Base-by-base conservation (phyloP, 352 stramenopile genomes). In the Blastocystis sp. region DNA sequence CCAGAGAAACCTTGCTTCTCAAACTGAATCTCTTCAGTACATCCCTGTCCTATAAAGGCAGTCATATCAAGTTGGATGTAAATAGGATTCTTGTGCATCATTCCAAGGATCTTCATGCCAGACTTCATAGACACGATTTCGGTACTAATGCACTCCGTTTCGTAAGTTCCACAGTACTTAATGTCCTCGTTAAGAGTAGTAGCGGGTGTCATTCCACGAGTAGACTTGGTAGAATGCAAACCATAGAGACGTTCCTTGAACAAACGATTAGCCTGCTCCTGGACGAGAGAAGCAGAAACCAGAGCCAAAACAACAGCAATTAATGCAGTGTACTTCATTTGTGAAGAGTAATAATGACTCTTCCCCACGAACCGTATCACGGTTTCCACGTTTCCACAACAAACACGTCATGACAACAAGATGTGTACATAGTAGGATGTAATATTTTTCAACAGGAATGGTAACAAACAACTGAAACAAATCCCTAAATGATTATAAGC, bases 71-170 rank as follows among this genome's bases (percentile, higher is more conserved):
- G 44, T n/a, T 11, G 11, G 2, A 84, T 17, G 33, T 84, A 84
- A 22, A 84, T 60, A 24, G 73, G 73, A 40, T 84, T 68, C 44
- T 84, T 66, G 53, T 84, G 73, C 73, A 84, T 84, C 73, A 84
- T 84, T 13, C 73, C 73, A 30, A 84, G 73, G 24, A 84, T 24
- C 73, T 84, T 84, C n/a, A 84, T 69, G 27, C 15, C 33, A 7
- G 35, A n/a, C 24, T 64, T 84, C 42, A 44, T 44, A 40, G 48
- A 64, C 30, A 84, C 7, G 6, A 24, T 17, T 9, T 37, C 1
- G 13, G 48, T 37, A 24, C 30, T 17, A 22, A 53, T n/a, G 15
- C 73, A 84, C 51, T 68, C 44, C 22, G 22, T 54, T 51, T 64
- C 73, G 51, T 84, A 84, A 51, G 48, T 84, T 69, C 73, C 73